These are phyloP conservation scores for Coemansia guatemalensis DNA, from an alignment of 192 early-diverging fungal species.

Conservation along the genomic window DNA sequence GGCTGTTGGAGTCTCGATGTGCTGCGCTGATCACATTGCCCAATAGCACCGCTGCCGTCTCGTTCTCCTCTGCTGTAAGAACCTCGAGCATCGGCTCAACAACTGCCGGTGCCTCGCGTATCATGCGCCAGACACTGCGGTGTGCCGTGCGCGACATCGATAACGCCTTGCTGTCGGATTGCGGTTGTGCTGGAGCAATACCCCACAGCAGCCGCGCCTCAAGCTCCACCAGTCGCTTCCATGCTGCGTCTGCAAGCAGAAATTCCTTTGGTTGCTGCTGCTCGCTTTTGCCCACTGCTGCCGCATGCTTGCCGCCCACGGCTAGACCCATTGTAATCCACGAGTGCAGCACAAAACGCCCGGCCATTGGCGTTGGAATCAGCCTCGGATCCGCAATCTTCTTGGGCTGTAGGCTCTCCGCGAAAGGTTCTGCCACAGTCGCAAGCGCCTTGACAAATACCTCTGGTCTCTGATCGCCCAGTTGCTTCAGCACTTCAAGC, in stretches of 20 bases:
- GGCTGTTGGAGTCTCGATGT: constrained; percentile 22
- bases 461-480: constrained; percentile 58
- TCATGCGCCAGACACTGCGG: constrained; percentile 49
- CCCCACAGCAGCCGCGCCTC: constrained; percentile 59
- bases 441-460: constrained; percentile 60
- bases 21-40: constrained; percentile 63
- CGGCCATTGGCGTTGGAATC: constrained; percentile 54
- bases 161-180: constrained; percentile 18
- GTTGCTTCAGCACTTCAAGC: constrained; percentile 57
- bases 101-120: constrained; percentile 43
- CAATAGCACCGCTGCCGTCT: constrained; percentile 57
- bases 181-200: constrained; percentile 51
- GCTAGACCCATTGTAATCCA: constrained; percentile 61
- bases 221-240: constrained; percentile 55
- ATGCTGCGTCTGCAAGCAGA: constrained; percentile 49
- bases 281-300: constrained; percentile 42
- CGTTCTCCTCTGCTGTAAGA: constrained; percentile 46
- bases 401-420: constrained; percentile 50
- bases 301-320: constrained; percentile 29
- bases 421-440: constrained; percentile 39
- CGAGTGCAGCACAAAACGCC: constrained; percentile 62
- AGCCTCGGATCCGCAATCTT: constrained; percentile 29
- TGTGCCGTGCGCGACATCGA: constrained; percentile 42
- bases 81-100: constrained; percentile 49
- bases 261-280: background rate